Conservation (phyloP, 2,329 filamentous ascomycete species). For the Talaromyces piceae region DNA sequence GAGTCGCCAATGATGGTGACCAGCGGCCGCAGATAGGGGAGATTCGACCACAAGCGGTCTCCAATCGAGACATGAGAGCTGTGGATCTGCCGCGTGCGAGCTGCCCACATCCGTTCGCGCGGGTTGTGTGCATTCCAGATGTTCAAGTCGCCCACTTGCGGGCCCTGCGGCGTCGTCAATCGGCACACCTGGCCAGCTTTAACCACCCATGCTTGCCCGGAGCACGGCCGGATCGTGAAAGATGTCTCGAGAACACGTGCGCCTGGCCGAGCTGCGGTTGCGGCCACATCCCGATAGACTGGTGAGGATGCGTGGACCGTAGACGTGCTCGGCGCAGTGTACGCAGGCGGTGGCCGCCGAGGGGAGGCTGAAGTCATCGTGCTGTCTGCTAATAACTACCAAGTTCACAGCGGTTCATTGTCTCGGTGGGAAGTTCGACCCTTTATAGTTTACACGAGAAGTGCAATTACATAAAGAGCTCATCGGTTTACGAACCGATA, state of each 20-base stretch:
- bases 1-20: conserved; percentile 63
- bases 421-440: not conserved
- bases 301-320: conserved; percentile 28
- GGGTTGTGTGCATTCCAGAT: conserved; percentile 72
- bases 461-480: not conserved
- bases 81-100: conserved; percentile 70
- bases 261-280: conserved; percentile 23
- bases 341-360: conserved; percentile 31
- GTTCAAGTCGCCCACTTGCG: conserved; percentile 79
- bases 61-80: conserved; percentile 63
- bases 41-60: conserved; percentile 68
- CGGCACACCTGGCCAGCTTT: conserved; percentile 61
- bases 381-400: not conserved
- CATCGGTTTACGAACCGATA: too few species aligned
- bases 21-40: conserved; percentile 70
- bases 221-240: conserved; percentile 64
- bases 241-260: conserved; percentile 30
- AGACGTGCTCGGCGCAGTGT: conserved; percentile 28
- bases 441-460: not conserved
- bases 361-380: conserved; percentile 19
- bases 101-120: conserved; percentile 74
- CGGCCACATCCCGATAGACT: conserved; percentile 31
- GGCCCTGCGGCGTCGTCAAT: conserved; percentile 67
- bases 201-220: conserved; percentile 65
- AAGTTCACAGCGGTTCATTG: not conserved